Conservation (phyloP, 2,329 filamentous ascomycete genomes). For the Trichophyton simii region DNA sequence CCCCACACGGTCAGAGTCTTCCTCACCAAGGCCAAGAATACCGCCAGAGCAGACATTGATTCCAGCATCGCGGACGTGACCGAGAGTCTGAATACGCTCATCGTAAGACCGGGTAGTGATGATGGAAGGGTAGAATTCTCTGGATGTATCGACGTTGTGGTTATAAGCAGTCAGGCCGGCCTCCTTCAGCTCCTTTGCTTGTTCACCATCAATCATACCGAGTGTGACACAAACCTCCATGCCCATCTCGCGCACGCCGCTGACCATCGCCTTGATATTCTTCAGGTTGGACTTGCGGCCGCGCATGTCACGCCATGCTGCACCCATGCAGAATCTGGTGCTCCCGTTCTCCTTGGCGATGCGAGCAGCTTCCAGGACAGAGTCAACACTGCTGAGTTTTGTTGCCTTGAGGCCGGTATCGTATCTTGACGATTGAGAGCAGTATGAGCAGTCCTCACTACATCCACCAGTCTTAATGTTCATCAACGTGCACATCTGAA, state of each 20-base stretch:
- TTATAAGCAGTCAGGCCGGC: constrained; percentile 86
- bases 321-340: constrained; percentile 90
- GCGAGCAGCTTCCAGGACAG: constrained; percentile 65
- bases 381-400: constrained; percentile 65
- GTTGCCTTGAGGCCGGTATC: constrained; percentile 64
- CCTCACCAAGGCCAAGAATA: constrained; percentile 75
- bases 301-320: constrained; percentile 88
- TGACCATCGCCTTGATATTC: constrained; percentile 78
- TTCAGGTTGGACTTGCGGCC: constrained; percentile 71
- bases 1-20: constrained; percentile 64
- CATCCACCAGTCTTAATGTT: constrained; percentile 94
- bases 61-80: constrained; percentile 69
- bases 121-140: constrained; percentile 76
- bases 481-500: constrained; percentile 90
- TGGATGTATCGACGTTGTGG: constrained; percentile 82
- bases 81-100: constrained; percentile 67
- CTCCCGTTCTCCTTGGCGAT: constrained; percentile 71
- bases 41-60: constrained; percentile 85
- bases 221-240: constrained; percentile 93
- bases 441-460: constrained; percentile 87
- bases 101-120: constrained; percentile 82
- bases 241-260: constrained; percentile 63
- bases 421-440: constrained; percentile 76
- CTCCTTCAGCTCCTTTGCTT: constrained; percentile 67
- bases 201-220: constrained; percentile 74